Evolutionary conservation across 83 land plant species (phyloP).

Genomic region (Thuja plicata): DNA sequence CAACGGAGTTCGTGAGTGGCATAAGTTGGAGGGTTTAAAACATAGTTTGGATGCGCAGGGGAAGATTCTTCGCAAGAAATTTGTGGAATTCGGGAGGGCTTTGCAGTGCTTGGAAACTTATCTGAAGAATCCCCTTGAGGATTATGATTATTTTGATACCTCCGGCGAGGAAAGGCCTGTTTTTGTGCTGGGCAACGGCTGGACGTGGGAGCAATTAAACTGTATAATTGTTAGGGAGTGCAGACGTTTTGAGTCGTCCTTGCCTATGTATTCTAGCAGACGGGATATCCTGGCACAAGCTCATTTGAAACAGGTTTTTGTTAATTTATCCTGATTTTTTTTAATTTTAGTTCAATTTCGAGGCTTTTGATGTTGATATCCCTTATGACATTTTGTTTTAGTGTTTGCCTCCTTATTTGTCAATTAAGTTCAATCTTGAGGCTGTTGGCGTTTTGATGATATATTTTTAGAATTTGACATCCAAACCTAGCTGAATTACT

Average conservation of each 20-base stretch:
- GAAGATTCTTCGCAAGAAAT: slow-evolving; percentile 1
- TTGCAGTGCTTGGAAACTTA: neutral
- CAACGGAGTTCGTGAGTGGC: neutral
- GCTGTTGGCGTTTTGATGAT: neutral
- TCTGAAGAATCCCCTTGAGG: neutral
- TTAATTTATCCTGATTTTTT: neutral
- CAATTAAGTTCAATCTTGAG: neutral
- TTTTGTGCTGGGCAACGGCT: slow-evolving; percentile 9
- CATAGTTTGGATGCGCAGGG: neutral
- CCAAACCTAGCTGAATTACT: neutral
- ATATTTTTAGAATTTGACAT: neutral
- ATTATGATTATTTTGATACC: neutral
- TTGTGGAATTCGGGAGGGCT: slow-evolving; percentile 7
- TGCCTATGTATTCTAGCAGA: slow-evolving; percentile 19
- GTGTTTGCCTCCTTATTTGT: neutral
- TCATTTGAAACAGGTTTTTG: slow-evolving; percentile 9
- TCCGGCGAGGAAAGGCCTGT: slow-evolving; percentile 12
- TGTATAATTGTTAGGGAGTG: slow-evolving; percentile 8
- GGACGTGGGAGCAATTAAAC: slow-evolving; percentile 12
- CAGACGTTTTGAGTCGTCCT: neutral
- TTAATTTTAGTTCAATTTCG: neutral
- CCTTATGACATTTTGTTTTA: too few species aligned
- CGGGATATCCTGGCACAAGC: neutral
- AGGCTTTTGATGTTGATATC: neutral
- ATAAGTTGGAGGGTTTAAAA: neutral